Conservation (phyloP, 2,329 filamentous ascomycete species). For the Rutstroemia sydowiana region DNA sequence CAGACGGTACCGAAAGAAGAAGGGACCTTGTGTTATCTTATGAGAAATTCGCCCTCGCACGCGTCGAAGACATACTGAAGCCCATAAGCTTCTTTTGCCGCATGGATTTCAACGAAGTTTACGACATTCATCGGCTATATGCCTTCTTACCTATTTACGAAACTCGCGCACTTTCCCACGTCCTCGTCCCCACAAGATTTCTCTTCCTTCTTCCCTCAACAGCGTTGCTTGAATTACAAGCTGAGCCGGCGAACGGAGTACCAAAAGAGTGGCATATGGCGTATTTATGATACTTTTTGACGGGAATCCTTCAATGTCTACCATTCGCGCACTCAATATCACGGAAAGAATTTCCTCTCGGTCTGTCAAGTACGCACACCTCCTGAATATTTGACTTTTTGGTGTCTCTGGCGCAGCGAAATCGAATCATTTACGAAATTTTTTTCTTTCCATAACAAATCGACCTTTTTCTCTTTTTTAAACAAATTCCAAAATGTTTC, state of each 20-base stretch:
- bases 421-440: neutral
- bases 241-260: constrained; percentile 30
- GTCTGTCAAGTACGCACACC: constrained; percentile 1
- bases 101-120: constrained; percentile 18
- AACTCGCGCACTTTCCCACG: neutral
- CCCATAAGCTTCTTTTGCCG: constrained; percentile 11
- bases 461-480: neutral
- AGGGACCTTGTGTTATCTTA: constrained; percentile 29
- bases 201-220: constrained; percentile 18
- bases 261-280: constrained; percentile 29
- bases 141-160: constrained; percentile 8
- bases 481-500: neutral
- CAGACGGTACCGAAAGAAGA: constrained; percentile 24
- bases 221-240: constrained; percentile 23
- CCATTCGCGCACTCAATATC: neutral
- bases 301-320: neutral
- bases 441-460: neutral
- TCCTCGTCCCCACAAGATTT: constrained; percentile 5
- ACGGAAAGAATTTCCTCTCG: constrained; percentile 7
- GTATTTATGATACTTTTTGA: constrained; percentile 16
- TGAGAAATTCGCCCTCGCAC: constrained; percentile 18
- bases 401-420: constrained; percentile 11
- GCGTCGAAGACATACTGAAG: constrained; percentile 8
- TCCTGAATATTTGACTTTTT: constrained; percentile 1
- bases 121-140: constrained; percentile 18